These are phyloP conservation scores for Pestalotiopsis sp. DNA, from an alignment of 2,329 filamentous ascomycete genomes.

Conservation along the genomic window DNA sequence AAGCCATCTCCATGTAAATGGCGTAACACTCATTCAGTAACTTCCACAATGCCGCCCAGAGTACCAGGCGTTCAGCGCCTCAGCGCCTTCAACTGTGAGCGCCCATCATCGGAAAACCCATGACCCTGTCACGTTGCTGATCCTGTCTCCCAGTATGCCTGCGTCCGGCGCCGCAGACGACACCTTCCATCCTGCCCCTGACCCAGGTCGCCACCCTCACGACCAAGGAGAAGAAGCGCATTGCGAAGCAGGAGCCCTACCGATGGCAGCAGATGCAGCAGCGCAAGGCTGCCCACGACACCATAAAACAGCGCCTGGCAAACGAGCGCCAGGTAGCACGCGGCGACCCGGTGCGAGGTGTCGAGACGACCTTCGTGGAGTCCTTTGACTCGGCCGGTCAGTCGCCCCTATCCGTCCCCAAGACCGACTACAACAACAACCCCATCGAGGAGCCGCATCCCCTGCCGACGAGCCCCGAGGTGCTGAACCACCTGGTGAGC, in stretches of 20 bases:
- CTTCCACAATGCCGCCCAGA: slow-evolving; percentile 66
- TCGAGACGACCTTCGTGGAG: slow-evolving; percentile 79
- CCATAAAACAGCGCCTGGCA: slow-evolving; percentile 72
- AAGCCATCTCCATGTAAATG: slow-evolving; percentile 2
- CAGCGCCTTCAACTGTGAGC: slow-evolving; percentile 62
- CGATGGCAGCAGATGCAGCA: slow-evolving; percentile 79
- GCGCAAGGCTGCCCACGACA: slow-evolving; percentile 80
- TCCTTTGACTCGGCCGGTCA: slow-evolving; percentile 73
- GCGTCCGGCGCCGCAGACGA: slow-evolving; percentile 53
- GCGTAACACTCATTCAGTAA: slow-evolving; percentile 6
- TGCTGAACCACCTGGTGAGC: slow-evolving; percentile 79
- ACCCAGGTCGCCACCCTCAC: slow-evolving; percentile 66
- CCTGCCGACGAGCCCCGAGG: slow-evolving; percentile 49
- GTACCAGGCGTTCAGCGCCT: slow-evolving; percentile 64
- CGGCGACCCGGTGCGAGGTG: slow-evolving; percentile 81
- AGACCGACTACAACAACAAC: slow-evolving; percentile 45
- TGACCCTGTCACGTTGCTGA: slow-evolving; percentile 26
- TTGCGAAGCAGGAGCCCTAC: slow-evolving; percentile 79
- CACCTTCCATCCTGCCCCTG: slow-evolving; percentile 59
- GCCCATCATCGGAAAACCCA: slow-evolving; percentile 11
- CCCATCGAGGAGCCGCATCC: slow-evolving; percentile 39
- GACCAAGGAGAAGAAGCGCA: slow-evolving; percentile 64
- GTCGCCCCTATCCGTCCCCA: slow-evolving; percentile 36
- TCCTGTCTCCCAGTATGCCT: slow-evolving; percentile 55
- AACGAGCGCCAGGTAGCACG: slow-evolving; percentile 65